These are phyloP conservation scores for Cercospora beticola DNA, from an alignment of 2,329 filamentous ascomycete genomes.

Conservation along the genomic window DNA sequence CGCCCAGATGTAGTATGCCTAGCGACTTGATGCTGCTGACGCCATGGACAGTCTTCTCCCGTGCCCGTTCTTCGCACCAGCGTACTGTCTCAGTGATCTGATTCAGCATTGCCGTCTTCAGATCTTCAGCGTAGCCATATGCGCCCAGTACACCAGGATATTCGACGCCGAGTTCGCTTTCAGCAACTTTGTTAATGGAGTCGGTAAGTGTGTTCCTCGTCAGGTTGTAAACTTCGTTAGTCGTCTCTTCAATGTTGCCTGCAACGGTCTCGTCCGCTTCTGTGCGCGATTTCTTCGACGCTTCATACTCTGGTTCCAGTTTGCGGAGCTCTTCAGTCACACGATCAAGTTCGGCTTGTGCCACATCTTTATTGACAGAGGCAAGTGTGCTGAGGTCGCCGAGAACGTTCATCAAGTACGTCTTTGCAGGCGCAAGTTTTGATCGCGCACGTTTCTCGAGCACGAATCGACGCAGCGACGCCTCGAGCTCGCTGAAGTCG, in stretches of 20 bases:
- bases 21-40: constrained; percentile 87
- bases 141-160: constrained; percentile 84
- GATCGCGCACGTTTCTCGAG: constrained; percentile 93
- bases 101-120: constrained; percentile 88
- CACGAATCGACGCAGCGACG: constrained; percentile 86
- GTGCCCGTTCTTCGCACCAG: constrained; percentile 82
- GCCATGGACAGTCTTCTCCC: constrained; percentile 71
- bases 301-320: constrained; percentile 81
- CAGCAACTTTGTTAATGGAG: constrained; percentile 75
- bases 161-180: constrained; percentile 73
- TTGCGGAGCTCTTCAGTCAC: constrained; percentile 77
- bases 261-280: constrained; percentile 82
- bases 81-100: constrained; percentile 78
- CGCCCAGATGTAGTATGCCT: constrained; percentile 81
- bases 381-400: constrained; percentile 83
- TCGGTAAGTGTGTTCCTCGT: constrained; percentile 72
- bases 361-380: constrained; percentile 82
- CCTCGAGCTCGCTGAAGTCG: constrained; percentile 87
- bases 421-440: constrained; percentile 92
- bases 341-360: constrained; percentile 78
- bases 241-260: constrained; percentile 77
- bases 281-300: constrained; percentile 74
- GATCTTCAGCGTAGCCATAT: constrained; percentile 89
- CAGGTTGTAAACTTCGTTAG: constrained; percentile 79
- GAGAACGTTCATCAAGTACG: constrained; percentile 89